Base-by-base conservation (phyloP, 306 rosid genomes). In the Gynostemma pentaphyllum region DNA sequence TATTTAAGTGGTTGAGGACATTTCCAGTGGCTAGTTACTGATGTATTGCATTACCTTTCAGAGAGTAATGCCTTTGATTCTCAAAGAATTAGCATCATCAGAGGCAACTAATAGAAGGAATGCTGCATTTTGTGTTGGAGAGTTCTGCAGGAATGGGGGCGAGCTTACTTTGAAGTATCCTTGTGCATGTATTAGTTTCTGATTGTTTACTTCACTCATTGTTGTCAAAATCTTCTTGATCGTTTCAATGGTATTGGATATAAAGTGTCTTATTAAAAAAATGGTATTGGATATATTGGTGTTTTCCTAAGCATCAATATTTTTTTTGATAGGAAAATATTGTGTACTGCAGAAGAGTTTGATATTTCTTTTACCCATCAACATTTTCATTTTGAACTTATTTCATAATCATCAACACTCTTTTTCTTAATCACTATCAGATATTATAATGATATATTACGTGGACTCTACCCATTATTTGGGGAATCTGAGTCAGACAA, bases 121-220 rank as follows among this genome's bases (percentile, higher is more conserved):
- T 72, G 99, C 99, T 28, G 99, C 99, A 64, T 94, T 94, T 76
- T 94, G 97, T 83, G 99, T 88, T 68, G 99, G 99, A 68, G 96
- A 92, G 84, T 76, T 92, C 64, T 92, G 99, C 73, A 92, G 81
- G 76, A 92, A 88, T 81, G 96, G 99, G 18, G 88, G 83, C 5
- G 96, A 86, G 69, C 76, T 85, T 47, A 76, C 94, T 64, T 72
- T 88, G 60, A 92, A 78, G 99, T 92, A 88, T 88, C 92, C 88
- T 83, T 75, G 45, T 47, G 47, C 60, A 34, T 27, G 32, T 45
- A 40, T 21, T 40, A 39, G 7, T 61, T 39, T 24, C 24, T 9
- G 37, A 13, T 23, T 5, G 7, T 21, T 36, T 22, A 6, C 61
- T 59, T 37, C n/a, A n/a, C n/a, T 47, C 67, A 39, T 22, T 50